Base-by-base conservation (phyloP, 2,329 filamentous ascomycete species). In the Aspergillus melleus region DNA sequence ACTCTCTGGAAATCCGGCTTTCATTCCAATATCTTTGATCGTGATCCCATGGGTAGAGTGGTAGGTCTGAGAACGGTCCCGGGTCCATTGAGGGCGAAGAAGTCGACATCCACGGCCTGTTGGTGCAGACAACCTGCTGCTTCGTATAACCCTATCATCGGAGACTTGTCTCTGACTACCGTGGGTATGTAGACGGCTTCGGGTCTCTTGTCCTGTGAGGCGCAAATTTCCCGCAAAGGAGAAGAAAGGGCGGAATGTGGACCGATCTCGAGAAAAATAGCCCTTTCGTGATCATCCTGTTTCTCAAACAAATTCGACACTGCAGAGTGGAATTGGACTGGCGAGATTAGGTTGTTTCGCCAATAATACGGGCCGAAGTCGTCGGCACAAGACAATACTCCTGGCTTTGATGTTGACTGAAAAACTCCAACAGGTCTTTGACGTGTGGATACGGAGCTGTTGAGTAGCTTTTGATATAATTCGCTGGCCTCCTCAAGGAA, bases 31-130 rank as follows among this genome's bases (percentile, higher is more conserved):
- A 67, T 6, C 59, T 55, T 6, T 47, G 53, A 0, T 52, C 52
- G 39, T 74, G 69, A 44, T 71, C 65, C 67, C 68, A 75, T 2
- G 52, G 8, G 49, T 74, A 75, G 1, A 61, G 53, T 4, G 73
- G 72, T 1, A 75, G 61, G 46, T 74, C 65, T 3, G 57, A 74
- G 61, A 6, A 68, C 20, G 12, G 49, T 52, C 2, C 50, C 55
- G 1, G 16, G 20, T 6, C 32, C 10, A n/a, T 39, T 39, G 14
- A 39, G 5, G 6, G 36, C 36, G 12, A 16, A 16, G 16, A 39
- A n/a, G 14, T 39, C 36, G 6, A 39, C 14, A 8, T 16, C 14
- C 16, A 39, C 12, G 14, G 12, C 2, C 6, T 39, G 12, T 2
- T 16, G 14, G 16, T 16, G 6, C 4, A n/a, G 6, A 8, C 14